These are phyloP conservation scores for Torrubiella hemipterigena DNA, from an alignment of 2,329 filamentous ascomycete species.

Conservation along the genomic window DNA sequence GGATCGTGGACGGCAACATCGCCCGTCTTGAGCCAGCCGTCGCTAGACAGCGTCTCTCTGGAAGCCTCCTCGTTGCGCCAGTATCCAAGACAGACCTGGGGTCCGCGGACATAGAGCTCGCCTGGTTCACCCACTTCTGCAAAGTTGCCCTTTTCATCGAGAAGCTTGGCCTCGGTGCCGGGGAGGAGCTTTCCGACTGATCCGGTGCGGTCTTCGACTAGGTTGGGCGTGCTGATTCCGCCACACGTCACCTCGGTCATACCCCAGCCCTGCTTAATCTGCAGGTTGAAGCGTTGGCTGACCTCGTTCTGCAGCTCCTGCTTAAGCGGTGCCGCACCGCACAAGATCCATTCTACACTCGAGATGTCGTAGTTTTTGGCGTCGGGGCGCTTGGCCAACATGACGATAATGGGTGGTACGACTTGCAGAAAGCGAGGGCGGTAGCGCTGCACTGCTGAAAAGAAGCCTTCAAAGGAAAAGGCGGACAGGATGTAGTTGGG, in stretches of 20 bases:
- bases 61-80: conserved; percentile 46
- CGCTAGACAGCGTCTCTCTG: conserved; percentile 30
- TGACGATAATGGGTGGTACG: conserved; percentile 46
- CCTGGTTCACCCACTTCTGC: conserved; percentile 33
- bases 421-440: conserved; percentile 40
- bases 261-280: conserved; percentile 43
- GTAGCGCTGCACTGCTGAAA: conserved; percentile 35
- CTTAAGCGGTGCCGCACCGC: conserved; percentile 41
- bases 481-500: conserved; percentile 46
- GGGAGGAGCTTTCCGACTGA: conserved; percentile 40
- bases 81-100: conserved; percentile 47
- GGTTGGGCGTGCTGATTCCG: conserved; percentile 27
- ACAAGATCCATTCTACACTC: conserved; percentile 31
- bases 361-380: conserved; percentile 39
- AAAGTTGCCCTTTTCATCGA: conserved; percentile 40
- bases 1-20: conserved; percentile 40
- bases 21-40: conserved; percentile 49
- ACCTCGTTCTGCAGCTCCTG: conserved; percentile 31
- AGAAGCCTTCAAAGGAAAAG: conserved; percentile 41
- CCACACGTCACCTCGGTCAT: conserved; percentile 44
- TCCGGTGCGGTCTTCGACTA: conserved; percentile 22
- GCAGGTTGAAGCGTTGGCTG: conserved; percentile 25
- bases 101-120: conserved; percentile 41
- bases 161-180: conserved; percentile 39
- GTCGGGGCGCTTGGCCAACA: conserved; percentile 45